Evolutionary conservation across 208 protist genomes (phyloP), one percentile per base, ranked within the genome.

Genomic region (Herpetomonas samuelpessoai): DNA sequence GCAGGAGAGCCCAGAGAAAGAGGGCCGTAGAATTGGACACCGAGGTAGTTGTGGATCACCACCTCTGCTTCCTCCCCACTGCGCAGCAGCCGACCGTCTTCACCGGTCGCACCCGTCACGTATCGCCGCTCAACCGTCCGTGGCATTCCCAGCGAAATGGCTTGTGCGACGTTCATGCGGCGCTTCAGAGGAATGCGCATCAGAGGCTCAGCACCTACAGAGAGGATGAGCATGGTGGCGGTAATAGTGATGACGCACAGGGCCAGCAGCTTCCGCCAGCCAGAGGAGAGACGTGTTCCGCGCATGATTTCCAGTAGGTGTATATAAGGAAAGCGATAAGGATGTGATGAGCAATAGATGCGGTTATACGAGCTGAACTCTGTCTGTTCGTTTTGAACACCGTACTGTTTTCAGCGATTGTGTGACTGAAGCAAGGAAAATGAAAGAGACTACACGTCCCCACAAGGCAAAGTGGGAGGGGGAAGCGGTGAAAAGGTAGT

Each of bases 11-110:
- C 95, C 35, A 97, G 86, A 12, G 76, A 76, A 51, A 97, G 88
- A 22, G 72, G 59, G 49, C 88, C 92, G 68, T 83, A 97, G 72
- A 96, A 97, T 80, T 97, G 92, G 41, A 92, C 92, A 48, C 93
- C 72, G 50, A 79, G 39, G 65, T 78, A 95, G 61, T 94, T 69
- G 52, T 74, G 67, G 46, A 96, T 83, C 46, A 79, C 56, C 27
- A 79, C 62, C 41, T 72, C 52, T 16, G 65, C 68, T 4, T 60
- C 51, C 41, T 71, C 58, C 19, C 54, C 58, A 14, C 9, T 41
- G 35, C 35, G 35, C 35, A 41, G 35, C 35, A 14, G 9, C 9
- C 14, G 6, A 14, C 14, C 35, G 14, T 41, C 35, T 14, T 41
- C 35, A 14, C 9, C 14, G 35, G 9, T 6, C 9, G 35, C 35